Evolutionary conservation across 1,284 basidiomycete genomes (phyloP), one percentile per base, ranked within the genome.

Genomic region (Boletus semigastroideus): DNA sequence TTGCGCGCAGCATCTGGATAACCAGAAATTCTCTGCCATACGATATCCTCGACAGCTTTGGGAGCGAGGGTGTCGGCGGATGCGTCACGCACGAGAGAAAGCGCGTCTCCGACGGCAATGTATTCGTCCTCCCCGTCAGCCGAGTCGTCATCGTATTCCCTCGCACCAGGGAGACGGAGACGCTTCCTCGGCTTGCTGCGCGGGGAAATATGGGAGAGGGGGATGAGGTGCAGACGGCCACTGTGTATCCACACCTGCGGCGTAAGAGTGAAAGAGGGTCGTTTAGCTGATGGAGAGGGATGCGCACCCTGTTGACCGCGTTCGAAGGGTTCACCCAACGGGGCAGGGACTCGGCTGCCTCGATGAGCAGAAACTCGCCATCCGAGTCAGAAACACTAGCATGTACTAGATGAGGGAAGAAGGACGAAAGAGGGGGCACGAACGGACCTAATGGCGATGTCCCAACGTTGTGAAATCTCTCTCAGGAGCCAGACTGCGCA

Each of bases 291-390:
- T 40, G 59, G 16, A 60, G 60, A 61, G 55, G 56, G 56, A 52
- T 59, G 77, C 88, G 72, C 73, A 94, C 92, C 76, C 97, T 86
- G 72, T 98, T 96, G 66, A 87, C 83, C 39, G 93, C 87, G 67
- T 95, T 94, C 41, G 86, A 80, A 1, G 96, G 97, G 12, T 87
- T 88, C 41, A 98, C 84, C 97, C 96, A 99, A 1, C 79, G 74
- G 5, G 96, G 95, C 11, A 99, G 75, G 44, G 77, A 79, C 50
- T 98, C 90, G 11, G 97, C 97, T 4, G 93, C 96, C 73, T 99
- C 96, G 57, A 99, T 98, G 54, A 99, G 79, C 38, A 99, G 72
- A 65, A 99, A 98, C 63, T 99, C 92, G 28, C 97, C 97, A 69
- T 99, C 96, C 5, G 90, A 87, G 72, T 98, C 96, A 55, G 82